Evolutionary conservation across 495 filamentous ascomycete species (phyloP), one percentile per base, ranked within the genome.

Genomic region (Peziza echinospora): DNA sequence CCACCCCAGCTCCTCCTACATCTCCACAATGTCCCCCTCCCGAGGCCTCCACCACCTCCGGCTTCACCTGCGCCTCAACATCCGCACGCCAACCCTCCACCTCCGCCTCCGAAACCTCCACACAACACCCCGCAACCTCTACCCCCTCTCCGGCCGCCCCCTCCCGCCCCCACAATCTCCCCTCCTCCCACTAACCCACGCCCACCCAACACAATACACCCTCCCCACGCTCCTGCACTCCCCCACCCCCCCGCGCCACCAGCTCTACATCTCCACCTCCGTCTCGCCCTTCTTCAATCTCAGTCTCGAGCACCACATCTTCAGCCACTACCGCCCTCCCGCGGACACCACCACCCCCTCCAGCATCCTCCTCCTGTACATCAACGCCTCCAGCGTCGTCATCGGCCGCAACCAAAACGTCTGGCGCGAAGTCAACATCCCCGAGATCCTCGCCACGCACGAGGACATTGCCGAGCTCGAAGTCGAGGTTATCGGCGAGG

Each of bases 401-500:
- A 76, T 97, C 48, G 89, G 89, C 11, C 79, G 87, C 41, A 97
- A 97, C 60, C 89, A 97, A 59, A 97, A 97, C 59, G 89, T 89
- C 30, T 97, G 86, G 86, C 67, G 82, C 7, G 89, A 97, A 61
- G 76, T 80, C 41, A 83, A 93, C 60, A 70, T 92, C 6, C 64
- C 64, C 17, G 19, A 37, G n/a, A 64, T 69, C 11, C 13, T 43
- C 11, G 16, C 7, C 63, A 84, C 1, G 59, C 63, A n/a, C n/a
- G n/a, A n/a, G n/a, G n/a, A n/a, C n/a, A n/a, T n/a, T n/a, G n/a
- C n/a, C n/a, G n/a, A n/a, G n/a, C n/a, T n/a, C n/a, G n/a, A n/a
- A n/a, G n/a, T n/a, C n/a, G n/a, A n/a, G n/a, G n/a, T n/a, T n/a
- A n/a, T n/a, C n/a, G n/a, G n/a, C n/a, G 24, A n/a, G 22, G 8